phyloP scores from a whole-genome alignment of 495 filamentous ascomycete species.

The Bryoglossum gracile region DNA sequence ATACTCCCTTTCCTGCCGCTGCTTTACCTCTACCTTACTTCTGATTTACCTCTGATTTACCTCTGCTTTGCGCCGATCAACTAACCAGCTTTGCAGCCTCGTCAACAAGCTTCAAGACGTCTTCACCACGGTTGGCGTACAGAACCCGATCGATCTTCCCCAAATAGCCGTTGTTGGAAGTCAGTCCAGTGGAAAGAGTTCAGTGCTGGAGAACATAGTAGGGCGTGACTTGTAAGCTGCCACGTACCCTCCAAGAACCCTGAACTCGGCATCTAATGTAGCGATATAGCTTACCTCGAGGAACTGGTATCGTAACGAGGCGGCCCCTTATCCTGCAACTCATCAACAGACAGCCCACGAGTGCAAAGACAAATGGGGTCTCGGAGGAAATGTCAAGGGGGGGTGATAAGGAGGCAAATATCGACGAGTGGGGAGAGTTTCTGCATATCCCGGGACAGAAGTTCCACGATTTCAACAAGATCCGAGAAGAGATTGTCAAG shows the following conservation, averaged over 20 bases:
- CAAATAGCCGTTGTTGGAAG: slow-evolving; percentile 99
- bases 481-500: slow-evolving; percentile 93
- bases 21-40: slow-evolving; percentile 12
- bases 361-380: slow-evolving; percentile 65
- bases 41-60: too few species aligned
- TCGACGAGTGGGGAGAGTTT: slow-evolving; percentile 98
- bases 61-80: slow-evolving; percentile 9
- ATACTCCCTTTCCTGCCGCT: slow-evolving; percentile 20
- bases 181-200: slow-evolving; percentile 99
- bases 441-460: slow-evolving; percentile 97
- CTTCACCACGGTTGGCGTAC: slow-evolving; percentile 94
- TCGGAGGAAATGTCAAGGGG: slow-evolving; percentile 56
- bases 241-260: slow-evolving; percentile 11
- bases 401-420: slow-evolving; percentile 75
- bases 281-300: slow-evolving; percentile 75
- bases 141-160: slow-evolving; percentile 98
- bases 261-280: slow-evolving; percentile 11
- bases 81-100: slow-evolving; percentile 51
- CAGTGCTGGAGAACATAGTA: slow-evolving; percentile 99
- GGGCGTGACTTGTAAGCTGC: slow-evolving; percentile 88
- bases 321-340: slow-evolving; percentile 95
- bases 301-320: slow-evolving; percentile 95
- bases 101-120: slow-evolving; percentile 99
- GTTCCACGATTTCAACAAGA: slow-evolving; percentile 98
- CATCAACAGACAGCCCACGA: slow-evolving; percentile 68